These are phyloP conservation scores for Dothidotthia symphoricarpi DNA, from an alignment of 2,329 filamentous ascomycete species.

Conservation along the genomic window DNA sequence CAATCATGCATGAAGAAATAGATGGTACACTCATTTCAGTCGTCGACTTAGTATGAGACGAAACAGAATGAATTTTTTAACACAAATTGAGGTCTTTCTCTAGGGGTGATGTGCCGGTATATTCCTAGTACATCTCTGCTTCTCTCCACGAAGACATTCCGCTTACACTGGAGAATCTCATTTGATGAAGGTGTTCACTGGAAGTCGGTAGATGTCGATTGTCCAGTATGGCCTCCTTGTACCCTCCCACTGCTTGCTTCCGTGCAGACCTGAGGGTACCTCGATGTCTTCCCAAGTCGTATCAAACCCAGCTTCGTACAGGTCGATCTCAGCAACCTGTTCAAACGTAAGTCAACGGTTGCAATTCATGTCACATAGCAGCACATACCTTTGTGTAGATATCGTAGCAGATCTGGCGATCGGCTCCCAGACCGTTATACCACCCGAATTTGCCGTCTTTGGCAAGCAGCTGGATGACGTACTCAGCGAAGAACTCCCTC, in stretches of 20 bases:
- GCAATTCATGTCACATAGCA: background rate
- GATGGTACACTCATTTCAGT: no score
- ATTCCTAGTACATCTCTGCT: no score
- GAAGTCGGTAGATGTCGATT: conserved; percentile 37
- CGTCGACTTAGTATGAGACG: no score
- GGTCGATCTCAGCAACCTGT: conserved; percentile 39
- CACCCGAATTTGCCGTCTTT: conserved; percentile 38
- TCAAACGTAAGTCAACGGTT: conserved; percentile 3
- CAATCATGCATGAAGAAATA: no score
- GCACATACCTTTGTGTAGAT: conserved; percentile 39
- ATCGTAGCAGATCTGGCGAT: conserved; percentile 43
- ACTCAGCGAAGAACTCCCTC: conserved; percentile 40
- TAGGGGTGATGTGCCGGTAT: no score
- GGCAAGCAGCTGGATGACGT: conserved; percentile 36
- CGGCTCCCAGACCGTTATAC: conserved; percentile 41
- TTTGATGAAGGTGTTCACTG: conserved; percentile 39
- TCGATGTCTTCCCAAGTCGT: conserved; percentile 39
- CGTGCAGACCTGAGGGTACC: conserved; percentile 33
- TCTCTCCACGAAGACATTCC: no score
- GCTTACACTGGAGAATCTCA: conserved; percentile 6
- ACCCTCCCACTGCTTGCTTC: conserved; percentile 38
- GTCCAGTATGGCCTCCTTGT: conserved; percentile 41
- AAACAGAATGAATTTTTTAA: no score
- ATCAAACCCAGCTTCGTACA: conserved; percentile 39
- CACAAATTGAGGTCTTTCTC: no score